Percentiles rank a stretch among this genome's conserved stretches.
Conservation (phyloP, 768 basidiomycete species). For the Russula virescens region DNA sequence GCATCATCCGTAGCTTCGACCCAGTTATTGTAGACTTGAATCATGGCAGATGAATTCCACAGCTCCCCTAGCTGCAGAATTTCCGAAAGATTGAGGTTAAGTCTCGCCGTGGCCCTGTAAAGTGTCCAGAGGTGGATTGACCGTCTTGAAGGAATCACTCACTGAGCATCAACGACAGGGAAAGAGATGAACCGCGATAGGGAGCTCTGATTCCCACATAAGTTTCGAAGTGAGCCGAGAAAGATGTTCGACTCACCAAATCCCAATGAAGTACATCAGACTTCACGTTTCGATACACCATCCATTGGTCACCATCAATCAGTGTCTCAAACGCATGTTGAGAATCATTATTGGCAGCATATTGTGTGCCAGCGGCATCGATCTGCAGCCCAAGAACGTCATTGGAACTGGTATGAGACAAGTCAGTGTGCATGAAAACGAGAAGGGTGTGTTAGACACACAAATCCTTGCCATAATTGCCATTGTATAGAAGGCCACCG, state of each 20-base stretch:
- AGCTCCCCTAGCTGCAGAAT: slow-evolving; percentile 28
- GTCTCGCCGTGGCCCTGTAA: slow-evolving; percentile 27
- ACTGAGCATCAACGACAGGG: slow-evolving; percentile 47
- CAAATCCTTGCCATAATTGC: slow-evolving; percentile 60
- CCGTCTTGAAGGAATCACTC: slow-evolving; percentile 20
- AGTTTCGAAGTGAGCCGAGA: background rate
- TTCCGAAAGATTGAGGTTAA: slow-evolving; percentile 32
- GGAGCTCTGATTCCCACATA: slow-evolving; percentile 40
- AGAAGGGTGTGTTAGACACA: slow-evolving; percentile 24
- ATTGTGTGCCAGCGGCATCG: slow-evolving; percentile 53
- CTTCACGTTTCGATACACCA: slow-evolving; percentile 55
- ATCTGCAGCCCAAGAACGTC: slow-evolving; percentile 58
- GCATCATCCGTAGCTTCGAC: slow-evolving; percentile 24
- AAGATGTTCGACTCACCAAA: slow-evolving; percentile 41
- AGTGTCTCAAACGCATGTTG: slow-evolving; percentile 48
- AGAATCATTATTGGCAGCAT: slow-evolving; percentile 37
- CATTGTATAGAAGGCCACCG: slow-evolving; percentile 54
- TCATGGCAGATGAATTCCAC: slow-evolving; percentile 25
- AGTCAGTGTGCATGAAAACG: background rate
- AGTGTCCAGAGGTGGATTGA: background rate
- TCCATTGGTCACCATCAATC: slow-evolving; percentile 59
- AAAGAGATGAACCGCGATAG: slow-evolving; percentile 64
- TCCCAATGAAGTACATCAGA: slow-evolving; percentile 66
- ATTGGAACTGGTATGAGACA: slow-evolving; percentile 42
- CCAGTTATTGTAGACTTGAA: slow-evolving; percentile 21